Conservation (phyloP, 176 grass and related monocot species). For the Aegilops sharonensis region DNA sequence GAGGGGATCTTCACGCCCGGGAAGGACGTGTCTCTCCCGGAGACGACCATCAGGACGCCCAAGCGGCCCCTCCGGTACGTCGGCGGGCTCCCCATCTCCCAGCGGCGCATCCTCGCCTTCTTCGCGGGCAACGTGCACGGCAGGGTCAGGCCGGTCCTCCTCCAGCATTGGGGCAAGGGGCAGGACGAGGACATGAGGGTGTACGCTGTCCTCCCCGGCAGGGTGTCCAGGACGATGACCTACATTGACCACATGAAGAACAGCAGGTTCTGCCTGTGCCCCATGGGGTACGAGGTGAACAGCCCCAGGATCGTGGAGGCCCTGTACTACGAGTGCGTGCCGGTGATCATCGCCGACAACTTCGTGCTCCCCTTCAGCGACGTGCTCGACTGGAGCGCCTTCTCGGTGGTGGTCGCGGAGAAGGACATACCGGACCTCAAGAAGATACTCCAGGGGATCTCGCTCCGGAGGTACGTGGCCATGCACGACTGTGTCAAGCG, state of each 20-base stretch:
- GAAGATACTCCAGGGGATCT: conserved; percentile 61
- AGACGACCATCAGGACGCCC: conserved; percentile 64
- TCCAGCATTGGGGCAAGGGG: conserved; percentile 51
- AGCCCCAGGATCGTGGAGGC: conserved; percentile 89
- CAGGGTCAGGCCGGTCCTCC: conserved; percentile 58
- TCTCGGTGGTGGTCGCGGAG: conserved; percentile 77
- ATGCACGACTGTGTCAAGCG: conserved; percentile 73
- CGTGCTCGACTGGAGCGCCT: conserved; percentile 68
- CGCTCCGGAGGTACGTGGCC: conserved; percentile 58
- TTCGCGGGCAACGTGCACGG: conserved; percentile 84
- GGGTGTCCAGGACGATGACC: conserved; percentile 63
- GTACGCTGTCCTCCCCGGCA: conserved; percentile 54
- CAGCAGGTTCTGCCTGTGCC: conserved; percentile 81
- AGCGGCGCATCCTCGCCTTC: conserved; percentile 68
- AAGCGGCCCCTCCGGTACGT: conserved; percentile 56
- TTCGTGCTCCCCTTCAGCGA: conserved; percentile 79
- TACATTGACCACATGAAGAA: conserved; percentile 93
- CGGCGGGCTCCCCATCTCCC: conserved; percentile 55
- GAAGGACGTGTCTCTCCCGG: conserved; percentile 75
- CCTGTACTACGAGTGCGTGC: conserved; percentile 83
- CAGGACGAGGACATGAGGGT: conserved; percentile 65
- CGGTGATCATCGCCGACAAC: conserved; percentile 87
- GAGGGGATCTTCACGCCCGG: conserved; percentile 73
- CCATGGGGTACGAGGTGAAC: conserved; percentile 93
- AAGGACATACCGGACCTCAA: conserved; percentile 85